A percentile compares a stretch with the other conserved stretches of the same genome.
These are phyloP conservation scores for Aspergillus carlsbadensis DNA, from an alignment of 495 filamentous ascomycete genomes.

Conservation along the genomic window DNA sequence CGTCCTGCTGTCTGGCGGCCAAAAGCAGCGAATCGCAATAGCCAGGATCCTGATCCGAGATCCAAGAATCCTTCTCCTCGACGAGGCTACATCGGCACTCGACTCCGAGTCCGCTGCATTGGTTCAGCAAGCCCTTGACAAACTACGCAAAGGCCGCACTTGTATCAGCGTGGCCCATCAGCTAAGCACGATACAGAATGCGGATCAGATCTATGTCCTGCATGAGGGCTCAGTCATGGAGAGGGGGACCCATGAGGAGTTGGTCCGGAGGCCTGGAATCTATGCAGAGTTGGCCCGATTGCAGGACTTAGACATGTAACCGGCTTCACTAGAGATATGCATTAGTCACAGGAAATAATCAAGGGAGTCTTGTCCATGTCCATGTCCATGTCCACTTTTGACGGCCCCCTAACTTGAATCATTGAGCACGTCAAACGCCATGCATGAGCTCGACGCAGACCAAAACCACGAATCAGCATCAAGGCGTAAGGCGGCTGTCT, in stretches of 20 bases:
- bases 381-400: too few relatives aligned
- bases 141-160: background rate
- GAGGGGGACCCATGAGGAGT: background rate
- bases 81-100: constrained; percentile 71
- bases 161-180: background rate
- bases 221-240: background rate
- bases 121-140: background rate
- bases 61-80: constrained; percentile 69
- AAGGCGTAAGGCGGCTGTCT: too few relatives aligned
- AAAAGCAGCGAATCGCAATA: constrained; percentile 80
- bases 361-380: too few relatives aligned
- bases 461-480: too few relatives aligned
- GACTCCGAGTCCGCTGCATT: background rate
- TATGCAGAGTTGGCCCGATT: background rate
- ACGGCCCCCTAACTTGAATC: too few relatives aligned
- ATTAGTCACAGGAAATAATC: background rate
- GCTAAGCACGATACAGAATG: background rate
- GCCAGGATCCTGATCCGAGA: constrained; percentile 71
- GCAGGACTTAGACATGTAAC: background rate
- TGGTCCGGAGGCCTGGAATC: background rate
- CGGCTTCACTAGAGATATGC: too few relatives aligned
- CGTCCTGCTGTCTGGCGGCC: constrained; percentile 74
- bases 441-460: too few relatives aligned
- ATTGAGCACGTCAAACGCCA: too few relatives aligned
- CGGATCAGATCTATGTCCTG: background rate